phyloP scores from a whole-genome alignment of 305 asterid species.

The Andrographis paniculata region DNA sequence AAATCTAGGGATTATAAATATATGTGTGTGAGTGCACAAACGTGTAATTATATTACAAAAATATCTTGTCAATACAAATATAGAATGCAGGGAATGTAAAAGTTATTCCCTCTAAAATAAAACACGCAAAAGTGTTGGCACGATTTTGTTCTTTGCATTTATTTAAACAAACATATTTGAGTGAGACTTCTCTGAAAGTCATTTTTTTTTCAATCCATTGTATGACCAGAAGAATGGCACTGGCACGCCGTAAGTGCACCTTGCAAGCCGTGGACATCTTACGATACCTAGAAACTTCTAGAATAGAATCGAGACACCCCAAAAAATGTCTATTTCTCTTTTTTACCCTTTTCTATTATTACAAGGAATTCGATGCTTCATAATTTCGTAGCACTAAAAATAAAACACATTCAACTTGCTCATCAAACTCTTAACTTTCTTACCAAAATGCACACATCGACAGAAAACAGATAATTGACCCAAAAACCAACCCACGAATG shows the following conservation, averaged over 20 bases:
- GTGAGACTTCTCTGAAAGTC: neutral
- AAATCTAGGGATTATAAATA: neutral
- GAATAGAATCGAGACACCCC: neutral
- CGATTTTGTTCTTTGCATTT: neutral
- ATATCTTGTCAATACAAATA: too few relatives aligned
- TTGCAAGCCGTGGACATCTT: neutral
- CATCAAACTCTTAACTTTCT: too few relatives aligned
- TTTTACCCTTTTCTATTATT: neutral
- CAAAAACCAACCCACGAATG: too few relatives aligned
- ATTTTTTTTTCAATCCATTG: too few relatives aligned
- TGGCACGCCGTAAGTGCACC: neutral
- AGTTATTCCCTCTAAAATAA: neutral
- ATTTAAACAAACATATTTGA: too few relatives aligned
- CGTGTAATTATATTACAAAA: too few relatives aligned
- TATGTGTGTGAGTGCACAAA: too few relatives aligned
- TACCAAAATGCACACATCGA: too few relatives aligned
- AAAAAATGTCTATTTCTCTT: neutral
- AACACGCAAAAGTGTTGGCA: neutral
- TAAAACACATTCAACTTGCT: too few relatives aligned
- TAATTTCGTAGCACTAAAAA: too few relatives aligned
- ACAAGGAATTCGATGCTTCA: neutral
- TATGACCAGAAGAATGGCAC: neutral
- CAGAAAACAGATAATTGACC: too few relatives aligned
- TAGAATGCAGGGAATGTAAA: neutral
- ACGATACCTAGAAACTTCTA: neutral